Evolutionary conservation across 768 basidiomycete genomes (phyloP).

Genomic region (Termitomyces sp.): DNA sequence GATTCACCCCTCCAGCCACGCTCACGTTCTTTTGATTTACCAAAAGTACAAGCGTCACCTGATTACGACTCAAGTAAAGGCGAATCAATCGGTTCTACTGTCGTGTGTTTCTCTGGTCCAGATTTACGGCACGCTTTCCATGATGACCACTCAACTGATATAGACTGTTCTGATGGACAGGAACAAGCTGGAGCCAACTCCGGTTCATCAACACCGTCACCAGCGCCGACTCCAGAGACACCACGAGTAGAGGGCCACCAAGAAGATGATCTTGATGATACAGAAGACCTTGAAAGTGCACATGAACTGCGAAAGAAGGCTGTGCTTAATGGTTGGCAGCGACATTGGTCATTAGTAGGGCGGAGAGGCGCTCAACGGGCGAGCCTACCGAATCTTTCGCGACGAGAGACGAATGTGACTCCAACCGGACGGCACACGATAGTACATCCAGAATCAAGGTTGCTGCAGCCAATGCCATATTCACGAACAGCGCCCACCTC

Average conservation of each 20-base stretch:
- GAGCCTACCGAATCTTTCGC: conserved; percentile 26
- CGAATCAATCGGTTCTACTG: not conserved
- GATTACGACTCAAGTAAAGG: not conserved
- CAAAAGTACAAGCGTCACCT: conserved; percentile 2
- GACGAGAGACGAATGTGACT: conserved; percentile 45
- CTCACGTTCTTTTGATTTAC: conserved; percentile 14
- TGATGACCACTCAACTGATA: conserved; percentile 42
- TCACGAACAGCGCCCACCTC: conserved; percentile 13
- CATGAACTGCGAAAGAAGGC: conserved; percentile 30
- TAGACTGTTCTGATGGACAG: conserved; percentile 35
- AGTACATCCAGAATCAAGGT: conserved; percentile 13
- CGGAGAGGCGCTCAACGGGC: conserved; percentile 27
- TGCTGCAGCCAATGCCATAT: conserved; percentile 14
- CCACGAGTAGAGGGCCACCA: conserved; percentile 20
- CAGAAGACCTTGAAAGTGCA: conserved; percentile 21
- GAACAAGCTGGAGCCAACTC: conserved; percentile 9
- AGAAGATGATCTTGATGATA: conserved; percentile 24
- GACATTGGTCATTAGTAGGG: conserved; percentile 45
- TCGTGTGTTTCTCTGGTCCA: conserved; percentile 24
- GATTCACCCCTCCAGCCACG: conserved; percentile 8
- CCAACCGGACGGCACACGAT: conserved; percentile 33
- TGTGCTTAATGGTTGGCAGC: conserved; percentile 55
- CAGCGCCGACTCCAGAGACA: conserved; percentile 36
- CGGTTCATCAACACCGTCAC: conserved; percentile 25
- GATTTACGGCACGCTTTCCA: conserved; percentile 44